These are phyloP conservation scores for Platanthera zijinensis DNA, from an alignment of 106 monocot species.

Conservation along the genomic window DNA sequence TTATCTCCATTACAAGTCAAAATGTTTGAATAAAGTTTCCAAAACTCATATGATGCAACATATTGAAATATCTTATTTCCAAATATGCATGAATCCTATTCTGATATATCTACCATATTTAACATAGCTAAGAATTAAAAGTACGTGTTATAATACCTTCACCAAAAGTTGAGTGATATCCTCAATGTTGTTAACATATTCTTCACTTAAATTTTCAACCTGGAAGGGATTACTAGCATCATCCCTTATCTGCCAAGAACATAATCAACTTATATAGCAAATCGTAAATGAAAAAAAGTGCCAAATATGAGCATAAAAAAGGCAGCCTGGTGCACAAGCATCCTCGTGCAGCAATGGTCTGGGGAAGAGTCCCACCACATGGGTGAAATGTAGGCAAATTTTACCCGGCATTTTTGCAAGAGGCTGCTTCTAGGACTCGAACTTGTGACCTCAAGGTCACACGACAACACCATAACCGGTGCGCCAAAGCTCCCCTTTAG, in stretches of 20 bases:
- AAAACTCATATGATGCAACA: neutral
- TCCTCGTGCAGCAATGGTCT: no score
- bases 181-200: constrained; percentile 64
- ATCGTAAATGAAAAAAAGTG: neutral
- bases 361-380: no score
- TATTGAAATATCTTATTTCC: neutral
- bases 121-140: neutral
- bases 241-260: constrained; percentile 53
- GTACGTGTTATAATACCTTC: constrained; percentile 35
- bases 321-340: no score
- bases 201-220: constrained; percentile 85
- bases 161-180: constrained; percentile 79
- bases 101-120: no score
- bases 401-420: no score
- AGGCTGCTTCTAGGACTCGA: no score
- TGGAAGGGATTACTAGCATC: constrained; percentile 57
- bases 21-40: neutral
- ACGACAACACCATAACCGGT: no score
- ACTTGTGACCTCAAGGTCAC: no score
- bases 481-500: no score
- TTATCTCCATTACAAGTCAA: neutral
- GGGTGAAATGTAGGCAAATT: no score
- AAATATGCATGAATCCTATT: no score
- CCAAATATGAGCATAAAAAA: no score
- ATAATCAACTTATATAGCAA: neutral